Percentiles rank a stretch among this genome's conserved stretches.
Conservation (phyloP, 306 rosid genomes). For the Medicago arabica region DNA sequence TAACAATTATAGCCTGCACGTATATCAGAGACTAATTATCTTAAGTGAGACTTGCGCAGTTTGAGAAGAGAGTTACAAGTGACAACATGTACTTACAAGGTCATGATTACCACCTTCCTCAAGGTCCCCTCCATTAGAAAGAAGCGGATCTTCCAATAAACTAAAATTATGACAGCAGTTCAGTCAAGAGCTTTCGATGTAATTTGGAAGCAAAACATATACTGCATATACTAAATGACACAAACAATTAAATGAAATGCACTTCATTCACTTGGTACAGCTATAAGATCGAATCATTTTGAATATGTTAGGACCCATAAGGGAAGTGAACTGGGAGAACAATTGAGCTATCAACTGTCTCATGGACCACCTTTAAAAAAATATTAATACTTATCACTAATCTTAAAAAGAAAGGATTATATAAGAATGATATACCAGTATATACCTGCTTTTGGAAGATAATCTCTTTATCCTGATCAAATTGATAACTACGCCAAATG, state of each 20-base stretch:
- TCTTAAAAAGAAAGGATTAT: slow-evolving; percentile 29
- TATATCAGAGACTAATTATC: slow-evolving; percentile 14
- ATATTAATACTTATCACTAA: background rate
- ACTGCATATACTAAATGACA: background rate
- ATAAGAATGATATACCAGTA: slow-evolving; percentile 27
- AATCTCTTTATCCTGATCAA: slow-evolving; percentile 59
- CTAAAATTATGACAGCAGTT: slow-evolving; percentile 56
- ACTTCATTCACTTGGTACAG: slow-evolving; percentile 7
- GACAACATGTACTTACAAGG: slow-evolving; percentile 60
- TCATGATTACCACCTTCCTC: slow-evolving; percentile 69
- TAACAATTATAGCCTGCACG: slow-evolving; percentile 15
- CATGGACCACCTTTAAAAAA: no score
- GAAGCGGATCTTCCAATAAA: slow-evolving; percentile 76
- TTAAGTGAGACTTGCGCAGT: slow-evolving; percentile 18
- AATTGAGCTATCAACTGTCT: no score
- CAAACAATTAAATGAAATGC: slow-evolving; percentile 22
- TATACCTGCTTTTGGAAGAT: slow-evolving; percentile 67
- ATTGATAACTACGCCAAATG: slow-evolving; percentile 73
- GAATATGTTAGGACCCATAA: background rate
- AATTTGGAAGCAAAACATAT: slow-evolving; percentile 26
- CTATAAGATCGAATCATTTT: slow-evolving; percentile 29
- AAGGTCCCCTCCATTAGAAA: slow-evolving; percentile 60
- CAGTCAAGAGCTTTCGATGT: slow-evolving; percentile 32
- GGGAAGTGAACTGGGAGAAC: no score
- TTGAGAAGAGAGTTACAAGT: slow-evolving; percentile 31